phyloP scores from a whole-genome alignment of 2,329 filamentous ascomycete species.

The Paecilomyces sp. region DNA sequence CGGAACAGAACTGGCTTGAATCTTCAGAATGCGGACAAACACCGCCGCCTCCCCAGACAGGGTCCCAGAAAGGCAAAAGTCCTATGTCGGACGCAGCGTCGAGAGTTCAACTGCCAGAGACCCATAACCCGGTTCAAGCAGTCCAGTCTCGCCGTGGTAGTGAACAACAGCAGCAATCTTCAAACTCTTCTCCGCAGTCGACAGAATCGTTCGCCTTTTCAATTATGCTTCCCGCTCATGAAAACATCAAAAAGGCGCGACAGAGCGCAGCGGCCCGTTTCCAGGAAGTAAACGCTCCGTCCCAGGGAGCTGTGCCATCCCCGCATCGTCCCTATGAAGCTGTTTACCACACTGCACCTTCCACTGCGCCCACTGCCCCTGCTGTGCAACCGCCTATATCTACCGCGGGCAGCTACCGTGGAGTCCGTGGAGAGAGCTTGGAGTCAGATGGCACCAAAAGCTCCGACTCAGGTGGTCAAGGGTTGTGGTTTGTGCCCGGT shows the following conservation, averaged over 20 bases:
- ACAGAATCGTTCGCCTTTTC: neutral
- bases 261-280: neutral
- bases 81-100: neutral
- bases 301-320: neutral
- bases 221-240: neutral
- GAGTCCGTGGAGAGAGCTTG: conserved; percentile 4
- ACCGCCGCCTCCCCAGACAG: neutral
- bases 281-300: neutral
- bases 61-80: neutral
- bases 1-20: neutral
- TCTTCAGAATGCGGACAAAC: neutral
- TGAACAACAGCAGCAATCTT: neutral
- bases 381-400: conserved; percentile 1
- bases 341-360: neutral
- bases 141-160: neutral
- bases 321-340: neutral
- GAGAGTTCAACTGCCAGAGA: neutral
- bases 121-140: neutral
- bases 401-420: neutral
- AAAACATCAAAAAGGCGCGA: neutral
- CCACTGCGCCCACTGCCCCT: neutral
- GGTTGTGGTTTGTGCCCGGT: conserved; percentile 11
- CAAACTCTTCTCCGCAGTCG: neutral
- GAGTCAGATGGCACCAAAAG: conserved; percentile 7
- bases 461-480: conserved; percentile 7